phyloP scores from a whole-genome alignment of 768 basidiomycete genomes.

The Pulveroboletus sp. region DNA sequence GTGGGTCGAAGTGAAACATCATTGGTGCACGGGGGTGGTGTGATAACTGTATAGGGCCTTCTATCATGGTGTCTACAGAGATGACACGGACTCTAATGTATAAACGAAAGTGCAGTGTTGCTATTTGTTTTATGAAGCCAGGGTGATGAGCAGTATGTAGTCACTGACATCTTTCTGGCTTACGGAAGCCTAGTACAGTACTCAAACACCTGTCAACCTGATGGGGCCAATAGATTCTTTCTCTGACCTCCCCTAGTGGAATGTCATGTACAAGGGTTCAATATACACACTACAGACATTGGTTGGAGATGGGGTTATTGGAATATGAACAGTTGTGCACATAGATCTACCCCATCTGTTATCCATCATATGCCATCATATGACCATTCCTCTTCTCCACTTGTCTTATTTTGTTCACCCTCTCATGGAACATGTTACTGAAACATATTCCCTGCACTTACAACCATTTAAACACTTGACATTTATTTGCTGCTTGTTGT shows the following conservation, averaged over 20 bases:
- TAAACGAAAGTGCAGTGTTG: not conserved
- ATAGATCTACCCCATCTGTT: no score
- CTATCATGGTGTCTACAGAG: slow-evolving; percentile 30
- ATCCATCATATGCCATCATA: no score
- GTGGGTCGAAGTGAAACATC: not conserved
- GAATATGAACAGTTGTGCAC: no score
- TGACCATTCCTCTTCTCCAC: no score
- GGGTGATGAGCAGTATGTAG: no score
- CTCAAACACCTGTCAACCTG: slow-evolving; percentile 2
- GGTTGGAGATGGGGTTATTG: slow-evolving; percentile 23
- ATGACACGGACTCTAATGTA: slow-evolving; percentile 13
- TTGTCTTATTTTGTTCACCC: no score
- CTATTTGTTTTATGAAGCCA: slow-evolving; percentile 1
- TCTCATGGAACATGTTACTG: no score
- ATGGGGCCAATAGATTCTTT: slow-evolving; percentile 25
- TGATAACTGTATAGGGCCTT: slow-evolving; percentile 19
- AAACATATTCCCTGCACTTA: no score
- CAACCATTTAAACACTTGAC: no score
- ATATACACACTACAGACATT: slow-evolving; percentile 19
- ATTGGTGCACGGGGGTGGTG: not conserved
- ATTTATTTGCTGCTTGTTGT: no score
- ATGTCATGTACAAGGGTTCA: slow-evolving; percentile 27
- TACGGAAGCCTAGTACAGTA: slow-evolving; percentile 18
- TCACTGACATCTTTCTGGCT: no score
- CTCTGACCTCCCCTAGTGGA: slow-evolving; percentile 20